These are phyloP conservation scores for Agastache rugosa DNA, from an alignment of 257 asterid species.

Conservation along the genomic window DNA sequence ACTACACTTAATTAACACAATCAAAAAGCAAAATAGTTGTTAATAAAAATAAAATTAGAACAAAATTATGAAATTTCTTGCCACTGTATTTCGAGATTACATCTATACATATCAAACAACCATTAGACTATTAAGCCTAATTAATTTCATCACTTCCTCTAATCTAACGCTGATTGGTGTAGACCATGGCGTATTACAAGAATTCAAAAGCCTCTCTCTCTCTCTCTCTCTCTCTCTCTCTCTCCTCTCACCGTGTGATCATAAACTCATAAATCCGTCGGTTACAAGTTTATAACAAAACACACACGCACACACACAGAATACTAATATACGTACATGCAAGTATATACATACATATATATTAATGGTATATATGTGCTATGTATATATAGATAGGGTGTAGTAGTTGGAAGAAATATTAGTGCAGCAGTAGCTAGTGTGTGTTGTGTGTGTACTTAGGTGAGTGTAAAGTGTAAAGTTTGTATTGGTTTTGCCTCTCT, in stretches of 20 bases:
- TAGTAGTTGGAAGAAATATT: conserved; percentile 33
- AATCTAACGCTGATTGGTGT: background rate
- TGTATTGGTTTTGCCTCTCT: conserved; percentile 24
- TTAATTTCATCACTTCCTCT: conserved; percentile 12
- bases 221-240: conserved; percentile 13
- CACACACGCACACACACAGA: background rate
- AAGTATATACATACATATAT: too few species aligned
- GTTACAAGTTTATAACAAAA: conserved; percentile 37
- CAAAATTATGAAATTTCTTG: background rate
- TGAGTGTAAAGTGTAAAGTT: conserved; percentile 30
- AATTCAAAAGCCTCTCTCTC: conserved; percentile 16
- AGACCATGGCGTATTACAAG: conserved; percentile 20
- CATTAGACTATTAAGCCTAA: too few species aligned
- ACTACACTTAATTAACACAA: too few species aligned
- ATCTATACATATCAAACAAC: too few species aligned
- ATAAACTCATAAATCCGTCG: conserved; percentile 46
- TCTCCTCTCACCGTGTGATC: conserved; percentile 31
- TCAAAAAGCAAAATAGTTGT: background rate
- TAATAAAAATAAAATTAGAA: background rate
- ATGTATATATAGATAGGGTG: background rate
- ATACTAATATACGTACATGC: background rate
- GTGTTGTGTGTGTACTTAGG: conserved; percentile 38
- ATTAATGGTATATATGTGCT: background rate
- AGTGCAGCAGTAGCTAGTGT: conserved; percentile 29
- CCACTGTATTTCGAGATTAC: background rate